These are phyloP conservation scores for Xylariaceae sp. DNA, from an alignment of 2,329 filamentous ascomycete genomes.

Conservation along the genomic window DNA sequence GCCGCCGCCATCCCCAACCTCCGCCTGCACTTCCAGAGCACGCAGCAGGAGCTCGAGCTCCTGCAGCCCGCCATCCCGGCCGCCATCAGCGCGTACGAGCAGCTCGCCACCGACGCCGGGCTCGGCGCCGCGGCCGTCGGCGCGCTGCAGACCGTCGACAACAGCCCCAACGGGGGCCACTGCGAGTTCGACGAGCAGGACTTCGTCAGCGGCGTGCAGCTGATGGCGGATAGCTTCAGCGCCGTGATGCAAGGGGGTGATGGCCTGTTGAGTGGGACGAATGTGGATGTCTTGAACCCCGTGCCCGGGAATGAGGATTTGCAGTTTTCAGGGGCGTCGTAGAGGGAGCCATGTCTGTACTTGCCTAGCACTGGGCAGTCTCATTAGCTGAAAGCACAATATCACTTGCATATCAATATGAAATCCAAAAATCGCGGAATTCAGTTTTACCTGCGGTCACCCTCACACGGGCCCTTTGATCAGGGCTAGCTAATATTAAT, in stretches of 20 bases:
- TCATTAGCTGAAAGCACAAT: no score
- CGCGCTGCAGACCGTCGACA: conserved; percentile 52
- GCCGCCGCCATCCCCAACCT: conserved; percentile 39
- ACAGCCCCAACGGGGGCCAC: conserved; percentile 51
- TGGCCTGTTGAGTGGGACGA: conserved; percentile 40
- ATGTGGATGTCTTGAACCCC: conserved; percentile 43
- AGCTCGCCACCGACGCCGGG: conserved; percentile 39
- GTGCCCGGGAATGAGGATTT: conserved; percentile 46
- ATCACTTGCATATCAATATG: no score
- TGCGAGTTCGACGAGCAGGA: conserved; percentile 53
- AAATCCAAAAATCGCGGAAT: no score
- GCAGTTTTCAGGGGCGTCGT: conserved; percentile 30
- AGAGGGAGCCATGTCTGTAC: neutral
- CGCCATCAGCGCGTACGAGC: conserved; percentile 47
- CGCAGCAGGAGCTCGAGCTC: conserved; percentile 42
- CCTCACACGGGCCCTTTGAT: no score
- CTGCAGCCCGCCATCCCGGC: conserved; percentile 48
- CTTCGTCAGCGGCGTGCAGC: conserved; percentile 53
- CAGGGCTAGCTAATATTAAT: no score
- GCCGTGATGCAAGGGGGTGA: conserved; percentile 50
- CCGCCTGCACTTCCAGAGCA: conserved; percentile 54
- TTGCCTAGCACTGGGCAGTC: neutral
- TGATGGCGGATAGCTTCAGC: conserved; percentile 49
- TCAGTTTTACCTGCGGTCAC: no score
- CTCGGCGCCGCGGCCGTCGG: conserved; percentile 41